Evolutionary conservation across 805 yeast genomes (phyloP).

Genomic region (Starmerella sirachaensis): DNA sequence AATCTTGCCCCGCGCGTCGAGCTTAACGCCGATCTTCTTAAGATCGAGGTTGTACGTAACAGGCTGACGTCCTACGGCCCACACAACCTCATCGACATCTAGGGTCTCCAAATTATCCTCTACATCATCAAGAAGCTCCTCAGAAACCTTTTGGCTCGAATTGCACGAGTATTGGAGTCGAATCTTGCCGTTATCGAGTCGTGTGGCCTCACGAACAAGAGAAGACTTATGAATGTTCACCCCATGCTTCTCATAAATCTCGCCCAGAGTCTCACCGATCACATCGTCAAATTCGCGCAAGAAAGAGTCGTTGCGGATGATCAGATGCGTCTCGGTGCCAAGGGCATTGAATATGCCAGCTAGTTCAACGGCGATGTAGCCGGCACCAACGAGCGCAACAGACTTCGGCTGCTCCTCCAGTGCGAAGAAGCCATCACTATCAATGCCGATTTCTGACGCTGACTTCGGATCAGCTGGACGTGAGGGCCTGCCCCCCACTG

Average conservation of each 20-base stretch:
- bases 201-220: slow-evolving; percentile 36
- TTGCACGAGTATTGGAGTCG: slow-evolving; percentile 3
- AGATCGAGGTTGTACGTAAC: slow-evolving; percentile 54
- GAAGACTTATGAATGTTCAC: slow-evolving; percentile 64
- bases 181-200: slow-evolving; percentile 31
- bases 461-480: slow-evolving; percentile 66
- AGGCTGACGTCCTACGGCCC: slow-evolving; percentile 92
- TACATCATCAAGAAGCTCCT: neutral
- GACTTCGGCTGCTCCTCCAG: slow-evolving; percentile 73
- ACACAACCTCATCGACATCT: slow-evolving; percentile 70
- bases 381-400: slow-evolving; percentile 95
- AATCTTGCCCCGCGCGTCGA: slow-evolving; percentile 50
- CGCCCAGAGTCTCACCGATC: slow-evolving; percentile 69
- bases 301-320: slow-evolving; percentile 84
- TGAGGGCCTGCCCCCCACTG: slow-evolving; percentile 84
- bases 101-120: slow-evolving; percentile 31
- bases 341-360: slow-evolving; percentile 88
- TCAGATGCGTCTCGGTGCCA: slow-evolving; percentile 73
- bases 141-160: slow-evolving; percentile 21
- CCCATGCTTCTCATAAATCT: slow-evolving; percentile 69
- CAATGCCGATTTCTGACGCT: slow-evolving; percentile 58
- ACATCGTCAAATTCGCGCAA: slow-evolving; percentile 76
- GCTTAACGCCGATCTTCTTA: slow-evolving; percentile 60
- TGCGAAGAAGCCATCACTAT: slow-evolving; percentile 84
- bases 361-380: slow-evolving; percentile 91